Conservation (phyloP, 2,329 filamentous ascomycete species). For the Gaeumannomyces sp. region DNA sequence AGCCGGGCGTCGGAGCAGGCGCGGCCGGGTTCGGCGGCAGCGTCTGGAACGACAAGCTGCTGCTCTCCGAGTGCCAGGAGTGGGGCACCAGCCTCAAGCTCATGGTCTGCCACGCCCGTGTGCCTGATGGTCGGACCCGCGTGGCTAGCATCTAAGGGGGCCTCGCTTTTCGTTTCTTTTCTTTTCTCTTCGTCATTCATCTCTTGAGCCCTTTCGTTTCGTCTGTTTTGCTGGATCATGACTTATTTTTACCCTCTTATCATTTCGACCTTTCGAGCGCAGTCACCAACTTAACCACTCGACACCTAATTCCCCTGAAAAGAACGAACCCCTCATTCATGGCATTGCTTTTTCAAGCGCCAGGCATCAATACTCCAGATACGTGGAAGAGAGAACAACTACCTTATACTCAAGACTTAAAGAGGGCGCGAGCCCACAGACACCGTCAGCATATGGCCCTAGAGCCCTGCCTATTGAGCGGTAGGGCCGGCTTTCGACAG, state of each 20-base stretch:
- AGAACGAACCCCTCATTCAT: background rate
- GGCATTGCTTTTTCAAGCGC: background rate
- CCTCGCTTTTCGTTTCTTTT: background rate
- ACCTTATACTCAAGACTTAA: background rate
- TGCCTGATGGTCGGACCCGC: slow-evolving; percentile 50
- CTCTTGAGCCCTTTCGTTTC: background rate
- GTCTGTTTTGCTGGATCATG: background rate
- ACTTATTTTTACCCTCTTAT: background rate
- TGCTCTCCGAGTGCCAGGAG: slow-evolving; percentile 80
- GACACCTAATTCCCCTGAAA: background rate
- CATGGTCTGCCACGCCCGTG: slow-evolving; percentile 85
- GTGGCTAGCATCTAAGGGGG: slow-evolving; percentile 39
- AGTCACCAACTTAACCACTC: background rate
- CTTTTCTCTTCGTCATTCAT: no score
- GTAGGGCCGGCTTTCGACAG: background rate
- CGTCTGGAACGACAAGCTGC: slow-evolving; percentile 71
- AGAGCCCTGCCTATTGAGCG: no score
- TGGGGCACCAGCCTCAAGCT: slow-evolving; percentile 83
- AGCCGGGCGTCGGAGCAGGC: slow-evolving; percentile 49
- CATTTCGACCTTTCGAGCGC: background rate
- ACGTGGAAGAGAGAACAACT: background rate
- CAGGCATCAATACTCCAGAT: background rate
- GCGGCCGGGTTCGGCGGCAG: slow-evolving; percentile 33
- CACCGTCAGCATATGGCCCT: background rate
- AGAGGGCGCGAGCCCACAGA: slow-evolving; percentile 8